Evolutionary conservation across 192 early-diverging fungal genomes (phyloP), one percentile per base, ranked within the genome.

Genomic region (Pilobolus umbonatus): DNA sequence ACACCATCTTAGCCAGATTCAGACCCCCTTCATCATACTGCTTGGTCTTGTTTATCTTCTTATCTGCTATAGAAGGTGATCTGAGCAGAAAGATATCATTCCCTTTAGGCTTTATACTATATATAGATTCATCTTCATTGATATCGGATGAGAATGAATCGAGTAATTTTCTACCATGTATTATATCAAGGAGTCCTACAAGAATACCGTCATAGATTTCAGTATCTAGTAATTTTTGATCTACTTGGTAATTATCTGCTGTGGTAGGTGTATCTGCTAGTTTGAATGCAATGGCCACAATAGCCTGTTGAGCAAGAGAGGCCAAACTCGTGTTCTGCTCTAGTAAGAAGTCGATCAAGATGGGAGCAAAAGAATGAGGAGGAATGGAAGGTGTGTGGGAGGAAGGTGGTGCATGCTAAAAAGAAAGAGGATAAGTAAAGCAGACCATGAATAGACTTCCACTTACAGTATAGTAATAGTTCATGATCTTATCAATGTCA

Each of bases 271-370:
- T 58, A 21, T 66, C 72, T 4, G 72, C 49, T 22, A 80, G 53
- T 43, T 66, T 67, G 5, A 71, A 67, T 3, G 77, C 65, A 2
- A 83, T 57, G 5, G 71, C 57, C 4, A 74, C 69, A 28, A 83
- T 67, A 11, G 65, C 69, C 9, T 75, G 54, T 42, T 78, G 72
- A 0, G 77, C 69, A 28, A 77, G 64, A 5, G 75, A 54, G 19
- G 81, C 78, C 3, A 83, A 61, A 14, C 61, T 68, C 6, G 77
- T 73, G 36, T 80, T 79, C 47, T 83, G 78, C 52, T 83, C 81
- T 38, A 83, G 42, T 29, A 83, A 61, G 11, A 83, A 64, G 9
- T 72, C 74, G 40, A 74, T 64, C 35, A 83, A 65, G 12, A 80
- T 35, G 10, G 62, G 48, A 4, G 76, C 65, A 39, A 83, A 83